phyloP scores from a whole-genome alignment of 192 early-diverging fungal genomes.

The Coemansia sp. region DNA sequence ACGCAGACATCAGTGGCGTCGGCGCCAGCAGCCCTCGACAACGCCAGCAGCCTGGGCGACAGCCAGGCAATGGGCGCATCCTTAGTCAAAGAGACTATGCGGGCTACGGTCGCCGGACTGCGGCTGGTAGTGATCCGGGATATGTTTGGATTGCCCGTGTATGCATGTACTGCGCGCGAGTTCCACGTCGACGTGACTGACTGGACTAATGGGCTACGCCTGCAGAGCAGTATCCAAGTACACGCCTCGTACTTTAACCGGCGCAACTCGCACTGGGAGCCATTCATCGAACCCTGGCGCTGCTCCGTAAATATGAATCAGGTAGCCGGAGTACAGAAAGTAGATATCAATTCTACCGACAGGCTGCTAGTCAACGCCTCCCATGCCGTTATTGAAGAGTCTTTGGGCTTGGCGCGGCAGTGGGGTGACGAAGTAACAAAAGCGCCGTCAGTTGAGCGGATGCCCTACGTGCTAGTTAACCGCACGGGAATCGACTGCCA shows the following conservation, averaged over 20 bases:
- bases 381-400: slow-evolving; percentile 79
- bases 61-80: background rate
- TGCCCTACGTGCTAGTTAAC: slow-evolving; percentile 88
- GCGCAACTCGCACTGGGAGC: slow-evolving; percentile 99
- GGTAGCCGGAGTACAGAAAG: slow-evolving; percentile 29
- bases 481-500: slow-evolving; percentile 88
- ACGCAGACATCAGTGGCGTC: background rate
- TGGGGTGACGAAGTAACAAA: slow-evolving; percentile 53
- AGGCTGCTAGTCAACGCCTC: slow-evolving; percentile 86
- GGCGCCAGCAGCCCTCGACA: background rate
- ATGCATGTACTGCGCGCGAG: slow-evolving; percentile 82
- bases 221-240: slow-evolving; percentile 71
- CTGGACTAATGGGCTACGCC: slow-evolving; percentile 76
- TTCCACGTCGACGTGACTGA: slow-evolving; percentile 79
- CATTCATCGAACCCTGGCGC: slow-evolving; percentile 90
- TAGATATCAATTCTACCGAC: slow-evolving; percentile 74
- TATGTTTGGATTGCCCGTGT: slow-evolving; percentile 90
- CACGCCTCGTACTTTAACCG: slow-evolving; percentile 95
- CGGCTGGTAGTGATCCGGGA: slow-evolving; percentile 90
- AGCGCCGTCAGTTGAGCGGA: slow-evolving; percentile 50
- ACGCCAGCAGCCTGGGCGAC: background rate
- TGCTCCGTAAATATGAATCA: slow-evolving; percentile 62
- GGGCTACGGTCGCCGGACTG: slow-evolving; percentile 42
- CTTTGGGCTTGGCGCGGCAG: slow-evolving; percentile 62
- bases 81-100: slow-evolving; percentile 55